Conservation (phyloP, 2,329 filamentous ascomycete species). For the Stemphylium lycopersici region DNA sequence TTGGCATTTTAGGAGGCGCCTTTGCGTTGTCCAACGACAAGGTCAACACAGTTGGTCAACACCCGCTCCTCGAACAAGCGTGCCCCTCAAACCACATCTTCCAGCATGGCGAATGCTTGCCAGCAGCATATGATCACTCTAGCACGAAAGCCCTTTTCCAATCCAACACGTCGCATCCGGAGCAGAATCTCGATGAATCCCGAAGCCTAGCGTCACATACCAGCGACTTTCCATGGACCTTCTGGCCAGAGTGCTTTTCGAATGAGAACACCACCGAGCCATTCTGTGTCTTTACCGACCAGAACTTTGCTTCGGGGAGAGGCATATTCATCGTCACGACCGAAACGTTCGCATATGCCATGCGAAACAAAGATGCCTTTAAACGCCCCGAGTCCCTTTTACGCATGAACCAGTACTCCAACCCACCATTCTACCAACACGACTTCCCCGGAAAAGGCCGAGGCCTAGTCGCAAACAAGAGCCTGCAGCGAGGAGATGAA, state of each 20-base stretch:
- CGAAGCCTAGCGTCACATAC: constrained; percentile 24
- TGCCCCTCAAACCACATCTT: constrained; percentile 35
- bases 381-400: constrained; percentile 23
- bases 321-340: constrained; percentile 43
- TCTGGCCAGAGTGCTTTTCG: constrained; percentile 42
- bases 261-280: constrained; percentile 33
- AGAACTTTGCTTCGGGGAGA: constrained; percentile 38
- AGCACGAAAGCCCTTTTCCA: constrained; percentile 15
- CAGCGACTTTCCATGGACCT: constrained; percentile 40
- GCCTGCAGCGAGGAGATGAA: constrained; percentile 41
- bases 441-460: constrained; percentile 44
- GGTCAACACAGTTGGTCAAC: constrained; percentile 25
- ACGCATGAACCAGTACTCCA: constrained; percentile 31
- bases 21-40: constrained; percentile 30
- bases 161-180: constrained; percentile 26
- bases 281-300: constrained; percentile 40
- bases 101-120: constrained; percentile 34
- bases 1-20: constrained; percentile 28
- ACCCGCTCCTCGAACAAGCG: constrained; percentile 28
- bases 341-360: constrained; percentile 30
- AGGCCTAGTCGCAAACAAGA: constrained; percentile 44
- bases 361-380: constrained; percentile 41
- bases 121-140: constrained; percentile 9
- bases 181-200: constrained; percentile 28
- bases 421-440: constrained; percentile 36